Percentiles rank a stretch among this genome's conserved stretches.
These are phyloP conservation scores for Acaromyces ingoldii DNA, from an alignment of 1,284 basidiomycete species.

Conservation along the genomic window DNA sequence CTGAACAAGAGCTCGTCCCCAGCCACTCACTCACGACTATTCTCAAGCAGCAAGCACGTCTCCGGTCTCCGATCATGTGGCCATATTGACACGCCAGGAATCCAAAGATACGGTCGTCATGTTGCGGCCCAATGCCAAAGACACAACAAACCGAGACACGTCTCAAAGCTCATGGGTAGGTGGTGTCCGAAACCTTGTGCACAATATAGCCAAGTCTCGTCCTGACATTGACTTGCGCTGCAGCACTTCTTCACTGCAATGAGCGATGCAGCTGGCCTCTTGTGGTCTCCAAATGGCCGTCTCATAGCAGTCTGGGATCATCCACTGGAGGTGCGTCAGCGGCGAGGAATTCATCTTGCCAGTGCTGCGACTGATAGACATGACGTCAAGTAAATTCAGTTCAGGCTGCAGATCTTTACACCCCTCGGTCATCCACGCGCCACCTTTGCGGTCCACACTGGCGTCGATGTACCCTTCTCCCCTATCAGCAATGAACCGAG, in stretches of 20 bases:
- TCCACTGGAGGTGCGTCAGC: too few species aligned
- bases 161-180: too few species aligned
- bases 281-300: not conserved
- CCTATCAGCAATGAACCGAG: not conserved
- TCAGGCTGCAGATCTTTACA: slow-evolving; percentile 1
- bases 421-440: slow-evolving; percentile 1
- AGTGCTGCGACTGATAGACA: too few species aligned
- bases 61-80: not conserved
- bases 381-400: too few species aligned
- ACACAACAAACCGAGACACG: too few species aligned
- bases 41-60: too few species aligned
- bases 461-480: not conserved
- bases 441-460: not conserved
- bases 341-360: too few species aligned
- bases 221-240: not conserved
- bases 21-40: too few species aligned
- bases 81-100: not conserved
- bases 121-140: too few species aligned
- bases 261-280: not conserved
- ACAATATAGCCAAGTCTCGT: not conserved
- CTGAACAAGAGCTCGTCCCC: too few species aligned
- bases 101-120: slow-evolving; percentile 1
- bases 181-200: not conserved
- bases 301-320: slow-evolving; percentile 2
- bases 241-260: not conserved